A percentile compares a stretch with the other conserved stretches of the same genome.
phyloP scores from a whole-genome alignment of 306 rosid species.

The Prunus fruticosa region DNA sequence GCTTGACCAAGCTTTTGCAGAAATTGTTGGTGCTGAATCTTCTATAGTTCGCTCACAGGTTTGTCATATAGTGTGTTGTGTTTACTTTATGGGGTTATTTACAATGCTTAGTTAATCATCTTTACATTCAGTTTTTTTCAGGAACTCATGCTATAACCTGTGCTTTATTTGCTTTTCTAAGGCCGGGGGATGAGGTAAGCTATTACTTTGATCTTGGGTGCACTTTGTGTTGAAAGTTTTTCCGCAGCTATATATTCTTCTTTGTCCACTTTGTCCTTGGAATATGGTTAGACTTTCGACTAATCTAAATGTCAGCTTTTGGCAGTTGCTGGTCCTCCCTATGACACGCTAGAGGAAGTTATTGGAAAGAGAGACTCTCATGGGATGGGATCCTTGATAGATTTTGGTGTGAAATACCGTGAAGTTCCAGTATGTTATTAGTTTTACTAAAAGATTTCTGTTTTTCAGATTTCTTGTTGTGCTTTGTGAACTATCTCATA shows the following conservation, averaged over 20 bases:
- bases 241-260: constrained; percentile 1
- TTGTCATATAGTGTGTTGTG: neutral
- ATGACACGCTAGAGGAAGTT: constrained; percentile 91
- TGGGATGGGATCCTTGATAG: constrained; percentile 83
- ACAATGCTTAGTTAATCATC: neutral
- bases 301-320: constrained; percentile 71
- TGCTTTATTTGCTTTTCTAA: constrained; percentile 74
- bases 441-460: neutral
- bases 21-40: constrained; percentile 86
- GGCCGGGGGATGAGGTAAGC: constrained; percentile 96
- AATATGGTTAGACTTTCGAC: constrained; percentile 46
- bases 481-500: constrained; percentile 14
- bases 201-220: constrained; percentile 15
- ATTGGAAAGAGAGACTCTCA: constrained; percentile 87
- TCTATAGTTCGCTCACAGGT: constrained; percentile 97
- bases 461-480: neutral
- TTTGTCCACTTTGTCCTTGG: constrained; percentile 14
- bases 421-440: constrained; percentile 76
- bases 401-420: constrained; percentile 84
- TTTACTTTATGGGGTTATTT: neutral
- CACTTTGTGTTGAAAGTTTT: constrained; percentile 16
- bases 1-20: constrained; percentile 89
- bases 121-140: constrained; percentile 75
- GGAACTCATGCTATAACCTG: constrained; percentile 97
- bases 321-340: constrained; percentile 99